Base-by-base conservation (phyloP, 2,329 filamentous ascomycete species). In the Trichoderma afroharzianum region DNA sequence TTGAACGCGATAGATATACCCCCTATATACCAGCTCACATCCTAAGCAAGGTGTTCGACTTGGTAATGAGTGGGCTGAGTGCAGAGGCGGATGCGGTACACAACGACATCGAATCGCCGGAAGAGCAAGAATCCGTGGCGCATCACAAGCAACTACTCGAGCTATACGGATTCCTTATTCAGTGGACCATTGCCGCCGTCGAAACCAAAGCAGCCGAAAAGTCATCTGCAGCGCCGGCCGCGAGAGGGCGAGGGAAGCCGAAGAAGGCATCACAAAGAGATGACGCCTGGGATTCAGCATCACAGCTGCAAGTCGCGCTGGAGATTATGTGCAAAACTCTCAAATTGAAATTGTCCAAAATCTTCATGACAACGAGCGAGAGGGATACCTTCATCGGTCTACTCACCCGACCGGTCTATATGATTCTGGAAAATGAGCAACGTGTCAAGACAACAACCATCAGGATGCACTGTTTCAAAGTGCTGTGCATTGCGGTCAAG, bases 241-340 rank as follows among this genome's bases (percentile, higher is more conserved):
- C 89, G 8, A 87, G 93, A 77, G 91, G 91, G 57, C 87, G 93
- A 77, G 92, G 91, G 70, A 93, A 92, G 78, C 88, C 91, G 69
- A 95, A 91, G 73, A 97, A 95, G 82, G 83, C 89, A 8, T 58
- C 71, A 6, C 32, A 88, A n/a, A 95, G 93, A 79, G 93, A 97
- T 74, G 91, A 89, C 64, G 88, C 83, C 69, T 98, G 95, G 95
- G 96, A 99, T 82, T 95, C 95, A 72, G 92, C 93, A 3, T 84
- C 89, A 2, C 96, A 99, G 81, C 86, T 99, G 30, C 94, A 98
- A 81, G 90, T 89, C 12, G 94, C 95, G 1, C 88, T 99, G 73
- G 95, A 98, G 77, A 91, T 91, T 33, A 98, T 99, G 94, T 95
- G 93, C 84, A 98, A 97, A 81, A 94, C 97, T 63, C 86, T 99